Conservation (phyloP, 768 basidiomycete genomes). For the Collybiopsis luxurians region DNA sequence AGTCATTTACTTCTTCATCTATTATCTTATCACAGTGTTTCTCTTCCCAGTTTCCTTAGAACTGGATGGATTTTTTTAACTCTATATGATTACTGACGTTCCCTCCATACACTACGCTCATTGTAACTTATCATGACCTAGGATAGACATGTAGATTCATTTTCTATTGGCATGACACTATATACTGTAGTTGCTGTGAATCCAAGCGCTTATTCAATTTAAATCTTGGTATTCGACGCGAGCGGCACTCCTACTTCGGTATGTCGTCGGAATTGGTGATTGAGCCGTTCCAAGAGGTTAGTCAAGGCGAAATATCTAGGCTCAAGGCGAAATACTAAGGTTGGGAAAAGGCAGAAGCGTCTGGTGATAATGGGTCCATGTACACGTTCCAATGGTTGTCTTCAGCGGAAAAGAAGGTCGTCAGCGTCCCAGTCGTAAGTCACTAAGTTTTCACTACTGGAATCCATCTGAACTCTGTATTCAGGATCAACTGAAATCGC, state of each 20-base stretch:
- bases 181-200: too few species aligned
- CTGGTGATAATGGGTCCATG: conserved; percentile 75
- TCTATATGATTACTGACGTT: neutral
- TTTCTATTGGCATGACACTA: too few species aligned
- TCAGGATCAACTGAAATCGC: conserved; percentile 65
- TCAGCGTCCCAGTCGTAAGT: conserved; percentile 51
- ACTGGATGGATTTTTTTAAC: neutral
- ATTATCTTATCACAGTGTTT: too few species aligned
- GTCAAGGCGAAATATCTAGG: neutral
- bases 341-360: conserved; percentile 53
- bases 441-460: neutral
- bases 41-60: too few species aligned
- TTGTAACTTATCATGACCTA: neutral
- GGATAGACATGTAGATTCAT: neutral
- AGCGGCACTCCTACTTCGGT: neutral
- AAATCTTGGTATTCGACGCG: too few species aligned
- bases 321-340: conserved; percentile 6
- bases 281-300: conserved; percentile 21
- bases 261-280: conserved; percentile 18
- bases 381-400: conserved; percentile 86
- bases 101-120: neutral
- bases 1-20: conserved; percentile 5
- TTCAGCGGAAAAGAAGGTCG: conserved; percentile 56
- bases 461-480: conserved; percentile 6
- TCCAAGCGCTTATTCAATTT: neutral